These are phyloP conservation scores for Cryptococcus neoformans DNA, from an alignment of 1,284 basidiomycete species.

Conservation along the genomic window DNA sequence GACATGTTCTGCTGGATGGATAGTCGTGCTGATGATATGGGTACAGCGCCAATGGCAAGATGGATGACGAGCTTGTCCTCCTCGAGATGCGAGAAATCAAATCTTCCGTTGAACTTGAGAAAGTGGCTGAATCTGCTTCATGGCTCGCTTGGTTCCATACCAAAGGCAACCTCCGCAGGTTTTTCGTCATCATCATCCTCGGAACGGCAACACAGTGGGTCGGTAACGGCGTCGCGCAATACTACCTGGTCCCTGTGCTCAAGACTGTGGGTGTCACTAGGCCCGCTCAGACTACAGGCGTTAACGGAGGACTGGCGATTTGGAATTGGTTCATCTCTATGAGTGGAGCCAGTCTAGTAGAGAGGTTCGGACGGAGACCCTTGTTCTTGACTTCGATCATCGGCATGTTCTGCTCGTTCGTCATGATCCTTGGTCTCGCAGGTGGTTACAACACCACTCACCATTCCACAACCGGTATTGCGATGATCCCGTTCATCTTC, in stretches of 20 bases:
- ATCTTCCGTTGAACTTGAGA: conserved; percentile 41
- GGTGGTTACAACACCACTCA: conserved; percentile 49
- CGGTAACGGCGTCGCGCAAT: conserved; percentile 58
- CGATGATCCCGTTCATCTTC: conserved; percentile 66
- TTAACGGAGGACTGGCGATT: conserved; percentile 62
- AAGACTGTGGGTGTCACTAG: conserved; percentile 62
- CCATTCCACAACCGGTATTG: conserved; percentile 32
- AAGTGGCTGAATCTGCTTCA: conserved; percentile 17
- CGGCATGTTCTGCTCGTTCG: conserved; percentile 63
- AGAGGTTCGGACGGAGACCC: conserved; percentile 36
- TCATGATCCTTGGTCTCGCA: conserved; percentile 62
- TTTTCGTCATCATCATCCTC: conserved; percentile 28
- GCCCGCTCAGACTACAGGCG: conserved; percentile 56
- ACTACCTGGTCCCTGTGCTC: conserved; percentile 71
- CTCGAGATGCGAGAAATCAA: conserved; percentile 49
- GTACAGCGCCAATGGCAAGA: conserved; percentile 48
- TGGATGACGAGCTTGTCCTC: conserved; percentile 43
- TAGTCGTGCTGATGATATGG: background rate
- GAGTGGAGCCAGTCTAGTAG: conserved; percentile 35
- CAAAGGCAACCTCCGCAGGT: conserved; percentile 17
- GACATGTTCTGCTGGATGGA: conserved; percentile 3
- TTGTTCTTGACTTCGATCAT: conserved; percentile 55
- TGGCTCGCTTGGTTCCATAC: conserved; percentile 20
- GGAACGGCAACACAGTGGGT: conserved; percentile 27
- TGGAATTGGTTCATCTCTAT: conserved; percentile 33